Conservation (phyloP, 2,329 filamentous ascomycete species). For the Bipolaris victoriae region DNA sequence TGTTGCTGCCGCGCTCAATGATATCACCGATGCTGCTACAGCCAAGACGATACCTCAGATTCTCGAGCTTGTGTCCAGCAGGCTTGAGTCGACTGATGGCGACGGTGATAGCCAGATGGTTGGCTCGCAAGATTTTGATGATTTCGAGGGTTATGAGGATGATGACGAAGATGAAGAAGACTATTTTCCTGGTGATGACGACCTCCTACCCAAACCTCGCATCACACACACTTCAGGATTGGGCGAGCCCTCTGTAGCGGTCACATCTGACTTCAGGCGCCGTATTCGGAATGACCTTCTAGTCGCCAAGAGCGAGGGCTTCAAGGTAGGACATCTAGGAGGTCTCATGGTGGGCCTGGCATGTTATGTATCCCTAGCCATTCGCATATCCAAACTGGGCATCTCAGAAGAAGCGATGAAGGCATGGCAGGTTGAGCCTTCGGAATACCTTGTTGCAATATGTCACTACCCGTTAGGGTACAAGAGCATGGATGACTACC, state of each 20-base stretch:
- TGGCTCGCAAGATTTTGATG: slow-evolving; percentile 46
- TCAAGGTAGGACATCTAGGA: slow-evolving; percentile 69
- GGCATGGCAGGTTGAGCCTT: slow-evolving; percentile 73
- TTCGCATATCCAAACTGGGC: slow-evolving; percentile 71
- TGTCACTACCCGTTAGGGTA: slow-evolving; percentile 71
- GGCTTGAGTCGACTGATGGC: slow-evolving; percentile 44
- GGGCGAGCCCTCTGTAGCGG: slow-evolving; percentile 22
- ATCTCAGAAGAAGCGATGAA: slow-evolving; percentile 76
- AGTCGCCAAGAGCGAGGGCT: slow-evolving; percentile 67
- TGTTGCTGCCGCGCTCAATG: slow-evolving; percentile 54
- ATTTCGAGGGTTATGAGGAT: slow-evolving; percentile 26
- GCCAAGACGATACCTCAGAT: slow-evolving; percentile 58
- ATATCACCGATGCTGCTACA: slow-evolving; percentile 52
- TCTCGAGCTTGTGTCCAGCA: slow-evolving; percentile 54
- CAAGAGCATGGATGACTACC: slow-evolving; percentile 61
- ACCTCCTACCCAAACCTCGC: slow-evolving; percentile 42
- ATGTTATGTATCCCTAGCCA: slow-evolving; percentile 69
- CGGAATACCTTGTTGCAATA: slow-evolving; percentile 76
- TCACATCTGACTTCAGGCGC: slow-evolving; percentile 35
- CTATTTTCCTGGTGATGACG: slow-evolving; percentile 50
- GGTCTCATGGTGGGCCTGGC: slow-evolving; percentile 56
- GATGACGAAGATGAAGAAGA: slow-evolving; percentile 38
- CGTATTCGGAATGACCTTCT: slow-evolving; percentile 67
- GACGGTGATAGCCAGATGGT: slow-evolving; percentile 54
- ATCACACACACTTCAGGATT: slow-evolving; percentile 6